Conservation (phyloP, 2,329 filamentous ascomycete genomes). For the Alternaria arborescens region DNA sequence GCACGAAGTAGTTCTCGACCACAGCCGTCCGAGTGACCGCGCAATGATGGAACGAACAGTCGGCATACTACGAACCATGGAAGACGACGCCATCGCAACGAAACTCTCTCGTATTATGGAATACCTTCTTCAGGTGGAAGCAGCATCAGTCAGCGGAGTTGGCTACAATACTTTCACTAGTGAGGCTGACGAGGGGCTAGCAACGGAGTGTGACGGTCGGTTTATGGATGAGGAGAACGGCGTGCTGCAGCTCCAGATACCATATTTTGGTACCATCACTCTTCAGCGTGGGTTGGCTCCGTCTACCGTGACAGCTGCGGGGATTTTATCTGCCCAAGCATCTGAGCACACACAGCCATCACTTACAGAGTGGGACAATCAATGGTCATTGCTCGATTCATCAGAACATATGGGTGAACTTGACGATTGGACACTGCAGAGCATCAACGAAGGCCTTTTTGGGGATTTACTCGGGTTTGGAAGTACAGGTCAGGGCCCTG, state of each 20-base stretch:
- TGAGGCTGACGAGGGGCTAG: slow-evolving; percentile 10
- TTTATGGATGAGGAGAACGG: too few species aligned
- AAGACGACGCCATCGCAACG: slow-evolving; percentile 16
- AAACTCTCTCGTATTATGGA: slow-evolving; percentile 18
- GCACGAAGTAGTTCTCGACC: slow-evolving; percentile 10
- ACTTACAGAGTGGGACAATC: neutral
- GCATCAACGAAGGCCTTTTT: slow-evolving; percentile 21
- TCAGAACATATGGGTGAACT: neutral
- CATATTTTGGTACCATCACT: neutral
- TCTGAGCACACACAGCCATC: neutral
- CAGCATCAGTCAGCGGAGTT: slow-evolving; percentile 13
- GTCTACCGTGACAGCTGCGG: neutral
- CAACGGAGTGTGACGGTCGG: too few species aligned
- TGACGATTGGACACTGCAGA: slow-evolving; percentile 26
- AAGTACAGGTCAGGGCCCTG: neutral
- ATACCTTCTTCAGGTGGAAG: slow-evolving; percentile 25
- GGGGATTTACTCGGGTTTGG: slow-evolving; percentile 10
- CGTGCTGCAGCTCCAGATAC: neutral
- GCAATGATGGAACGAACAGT: slow-evolving; percentile 25
- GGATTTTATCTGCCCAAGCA: neutral
- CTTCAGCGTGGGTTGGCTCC: slow-evolving; percentile 21
- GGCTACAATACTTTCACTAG: slow-evolving; percentile 18
- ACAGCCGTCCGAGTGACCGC: slow-evolving; percentile 22
- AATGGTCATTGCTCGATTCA: slow-evolving; percentile 6
- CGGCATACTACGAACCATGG: slow-evolving; percentile 16